Conservation (phyloP, 495 filamentous ascomycete genomes). For the Lophiotrema nucula region DNA sequence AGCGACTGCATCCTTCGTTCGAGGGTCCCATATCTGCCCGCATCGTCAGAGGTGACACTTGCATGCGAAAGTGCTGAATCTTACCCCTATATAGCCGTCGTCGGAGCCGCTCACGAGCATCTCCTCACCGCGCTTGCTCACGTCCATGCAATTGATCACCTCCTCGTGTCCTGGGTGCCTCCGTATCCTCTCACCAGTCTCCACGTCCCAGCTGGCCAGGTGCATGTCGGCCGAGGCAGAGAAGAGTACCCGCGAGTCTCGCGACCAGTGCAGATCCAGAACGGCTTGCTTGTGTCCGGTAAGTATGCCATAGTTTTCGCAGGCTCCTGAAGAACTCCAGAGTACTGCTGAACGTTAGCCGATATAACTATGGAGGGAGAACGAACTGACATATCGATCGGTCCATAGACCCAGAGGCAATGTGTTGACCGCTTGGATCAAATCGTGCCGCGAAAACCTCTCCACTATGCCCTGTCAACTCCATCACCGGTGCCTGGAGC, state of each 20-base stretch:
- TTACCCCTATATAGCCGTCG: slow-evolving; percentile 80
- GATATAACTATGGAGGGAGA: background rate
- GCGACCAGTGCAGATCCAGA: slow-evolving; percentile 92
- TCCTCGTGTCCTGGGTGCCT: slow-evolving; percentile 92
- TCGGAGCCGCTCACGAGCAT: slow-evolving; percentile 84
- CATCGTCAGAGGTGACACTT: slow-evolving; percentile 1
- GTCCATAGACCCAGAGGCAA: slow-evolving; percentile 96
- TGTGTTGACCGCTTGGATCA: slow-evolving; percentile 78
- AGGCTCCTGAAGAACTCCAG: slow-evolving; percentile 88
- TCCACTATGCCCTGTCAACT: slow-evolving; percentile 74
- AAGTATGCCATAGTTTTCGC: slow-evolving; percentile 87
- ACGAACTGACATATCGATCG: slow-evolving; percentile 72
- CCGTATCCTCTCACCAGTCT: slow-evolving; percentile 81
- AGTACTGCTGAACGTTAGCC: slow-evolving; percentile 59
- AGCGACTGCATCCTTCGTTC: slow-evolving; percentile 83
- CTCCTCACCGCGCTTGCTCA: slow-evolving; percentile 85
- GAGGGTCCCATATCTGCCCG: slow-evolving; percentile 82
- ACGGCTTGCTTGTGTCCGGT: slow-evolving; percentile 87
- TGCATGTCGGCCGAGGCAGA: slow-evolving; percentile 92
- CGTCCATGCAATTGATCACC: slow-evolving; percentile 84
- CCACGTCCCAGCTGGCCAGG: slow-evolving; percentile 91
- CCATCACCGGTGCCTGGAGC: slow-evolving; percentile 91
- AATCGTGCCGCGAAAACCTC: slow-evolving; percentile 93
- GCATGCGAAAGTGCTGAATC: slow-evolving; percentile 9
- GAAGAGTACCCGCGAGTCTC: slow-evolving; percentile 85